Base-by-base conservation (phyloP, 495 filamentous ascomycete species). In the Penicillium pulvis region DNA sequence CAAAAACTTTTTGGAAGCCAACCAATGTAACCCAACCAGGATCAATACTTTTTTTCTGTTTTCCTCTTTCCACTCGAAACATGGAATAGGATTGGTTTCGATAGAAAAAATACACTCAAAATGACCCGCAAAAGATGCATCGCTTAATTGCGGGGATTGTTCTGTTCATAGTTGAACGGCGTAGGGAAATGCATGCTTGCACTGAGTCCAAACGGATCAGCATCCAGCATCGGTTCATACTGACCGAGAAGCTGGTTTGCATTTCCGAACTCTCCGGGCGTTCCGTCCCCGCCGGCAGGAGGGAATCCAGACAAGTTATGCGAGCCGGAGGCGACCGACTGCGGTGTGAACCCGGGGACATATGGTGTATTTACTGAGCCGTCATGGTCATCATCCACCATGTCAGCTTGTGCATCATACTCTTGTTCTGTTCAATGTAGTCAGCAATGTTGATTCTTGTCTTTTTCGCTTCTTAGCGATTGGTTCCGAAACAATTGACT, bases 101-200 rank as follows among this genome's bases (percentile, higher is more conserved):
- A 24, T 20, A 19, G 10, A 46, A 46, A 23, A 46, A 7, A 19
- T 11, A 46, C n/a, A 47, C 33, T 2, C 12, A 24, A 16, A 30
- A 24, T n/a, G 23, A 47, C 45, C 45, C 23, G 10, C 11, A 28
- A 47, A 47, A 36, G 14, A 41, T 49, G 46, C 46, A 31, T 49
- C 44, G 50, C 50, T 73, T 59, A 79, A 59, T 71, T 67, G 52
- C 78, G 75, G 44, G 73, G 55, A 63, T 74, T 69, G 51, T 70
- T 74, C 55, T 79, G 76, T 53, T 93, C 89, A 69, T 91, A 92
- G 53, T 87, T 89, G 76, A 93, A 96, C 42, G 91, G 89, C 4
- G 90, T 92, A 20, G 92, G 92, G 65, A 95, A 97, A 63, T 92
- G 90, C 92, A 97, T 95, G 75, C 90, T 94, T 20, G 92, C 91